Evolutionary conservation across 1,284 basidiomycete species (phyloP), one percentile per base, ranked within the genome.

Genomic region (Apiotrichum laibachii): DNA sequence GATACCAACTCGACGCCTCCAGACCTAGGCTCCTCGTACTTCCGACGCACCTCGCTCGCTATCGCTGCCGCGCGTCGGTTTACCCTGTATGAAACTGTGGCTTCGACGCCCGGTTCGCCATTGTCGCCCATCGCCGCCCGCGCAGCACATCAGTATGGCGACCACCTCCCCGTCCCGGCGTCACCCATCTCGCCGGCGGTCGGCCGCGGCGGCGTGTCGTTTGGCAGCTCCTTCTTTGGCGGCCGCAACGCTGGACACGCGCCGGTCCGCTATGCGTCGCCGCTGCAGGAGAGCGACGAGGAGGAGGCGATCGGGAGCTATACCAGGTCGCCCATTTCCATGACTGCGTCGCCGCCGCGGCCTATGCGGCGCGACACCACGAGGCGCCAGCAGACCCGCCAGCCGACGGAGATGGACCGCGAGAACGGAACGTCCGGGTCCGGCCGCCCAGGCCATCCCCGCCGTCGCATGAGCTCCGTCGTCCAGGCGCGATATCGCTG

Each of bases 401-500:
- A 34, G 26, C 33, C 33, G 19, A 26, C 34, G 21, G 35, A 49
- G 15, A 50, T 33, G 50, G 26, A 31, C 26, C 47, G n/a, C 19
- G 44, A 6, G 21, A 4, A 37, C 37, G 12, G 37, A 16, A 19
- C 44, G 22, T 43, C 13, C 3, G 21, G 44, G 5, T 22, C 19
- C 5, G 44, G 5, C 44, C 44, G 15, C 13, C 31, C 31, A 31
- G 26, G 26, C 4, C 26, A 31, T 31, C 26, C 47, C 31, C 47
- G 47, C n/a, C 33, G 51, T 16, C 51, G 45, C 16, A 11, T 39
- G 12, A 35, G 46, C 22, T 45, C 50, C 19, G 55, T 26, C 11
- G 50, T 63, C 18, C 59, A 56, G 34, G 39, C 54, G 19, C 53
- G 50, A 15, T 72, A 74, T 60, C 61, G 65, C 21, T 76, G 72